Base-by-base conservation (phyloP, 179 eudicot genomes). In the Corrigiola litoralis region DNA sequence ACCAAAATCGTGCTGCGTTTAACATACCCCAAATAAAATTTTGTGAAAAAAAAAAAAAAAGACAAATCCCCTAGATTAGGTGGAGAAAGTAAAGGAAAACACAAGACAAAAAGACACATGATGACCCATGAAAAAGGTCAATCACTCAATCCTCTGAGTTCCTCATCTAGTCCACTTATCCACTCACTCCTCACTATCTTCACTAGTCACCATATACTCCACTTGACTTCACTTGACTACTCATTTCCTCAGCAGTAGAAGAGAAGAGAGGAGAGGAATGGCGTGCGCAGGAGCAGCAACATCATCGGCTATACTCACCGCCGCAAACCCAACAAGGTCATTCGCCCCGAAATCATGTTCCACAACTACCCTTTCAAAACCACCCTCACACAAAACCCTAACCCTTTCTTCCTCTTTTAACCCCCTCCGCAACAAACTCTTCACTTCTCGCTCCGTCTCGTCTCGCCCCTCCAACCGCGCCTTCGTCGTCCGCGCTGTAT, bases 401-500 rank as follows among this genome's bases (percentile, higher is more conserved):
- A 38, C 68, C 52, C 41, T 77, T 18, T 54, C 73, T 18, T 71
- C 77, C 62, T 74, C 80, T 61, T 79, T 79, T 80, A 36, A 63
- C 44, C 74, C 59, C 59, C 64, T 74, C 28, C 76, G 75, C 57
- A 71, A 61, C 11, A 56, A 81, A 1, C 66, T 73, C 28, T 72
- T 25, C 29, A 46, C 65, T 44, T 62, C 81, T 31, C 80, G 61
- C 5, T 69, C 89, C 10, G 32, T 75, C 20, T 28, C 60, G 44
- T 61, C 85, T 38, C 46, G n/a, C 51, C 46, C 70, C 37, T 67
- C 81, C 64, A 71, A 72, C 0, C 79, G 77, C 66, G 52, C 69
- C 71, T 74, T 76, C 66, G 76, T 75, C 18, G 87, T 80, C n/a
- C 85, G 82, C 70, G 87, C 89, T 66, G 92, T 86, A 72, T 76